Evolutionary conservation across 441 rosid species (phyloP).

Genomic region (Theobroma grandiflorum): DNA sequence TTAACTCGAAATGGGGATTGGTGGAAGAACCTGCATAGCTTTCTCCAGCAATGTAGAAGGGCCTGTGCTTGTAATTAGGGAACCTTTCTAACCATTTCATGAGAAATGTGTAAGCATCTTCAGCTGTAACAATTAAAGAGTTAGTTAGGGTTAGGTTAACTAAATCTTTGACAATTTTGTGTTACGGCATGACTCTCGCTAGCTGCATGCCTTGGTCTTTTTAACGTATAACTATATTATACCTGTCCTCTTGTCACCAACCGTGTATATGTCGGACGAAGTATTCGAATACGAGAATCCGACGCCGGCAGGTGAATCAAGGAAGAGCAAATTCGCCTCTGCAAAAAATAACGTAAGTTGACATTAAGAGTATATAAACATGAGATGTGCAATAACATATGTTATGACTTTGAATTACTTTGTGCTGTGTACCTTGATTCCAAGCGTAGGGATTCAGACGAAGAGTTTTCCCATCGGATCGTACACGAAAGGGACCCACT

Average conservation of each 20-base stretch:
- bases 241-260: slow-evolving; percentile 75
- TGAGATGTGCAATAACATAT: too few relatives aligned
- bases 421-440: slow-evolving; percentile 55
- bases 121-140: slow-evolving; percentile 40
- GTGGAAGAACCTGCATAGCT: slow-evolving; percentile 66
- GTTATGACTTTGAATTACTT: too few relatives aligned
- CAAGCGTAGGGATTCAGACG: slow-evolving; percentile 55
- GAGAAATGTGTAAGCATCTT: slow-evolving; percentile 57
- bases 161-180: slow-evolving; percentile 24
- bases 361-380: too few relatives aligned
- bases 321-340: slow-evolving; percentile 68
- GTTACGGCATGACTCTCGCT: background rate
- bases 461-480: slow-evolving; percentile 55
- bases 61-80: slow-evolving; percentile 61
- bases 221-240: background rate
- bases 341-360: slow-evolving; percentile 13
- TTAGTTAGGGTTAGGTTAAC: slow-evolving; percentile 20
- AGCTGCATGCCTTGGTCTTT: background rate
- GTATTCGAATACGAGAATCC: slow-evolving; percentile 71
- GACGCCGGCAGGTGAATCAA: slow-evolving; percentile 77
- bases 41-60: slow-evolving; percentile 75
- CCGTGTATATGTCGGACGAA: slow-evolving; percentile 44
- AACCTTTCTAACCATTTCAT: slow-evolving; percentile 64
- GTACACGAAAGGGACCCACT: slow-evolving; percentile 67
- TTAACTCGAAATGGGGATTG: background rate